Percentiles rank a stretch among this genome's conserved stretches.
These are phyloP conservation scores for Xylaria sp. DNA, from an alignment of 2,329 filamentous ascomycete genomes.

Conservation along the genomic window DNA sequence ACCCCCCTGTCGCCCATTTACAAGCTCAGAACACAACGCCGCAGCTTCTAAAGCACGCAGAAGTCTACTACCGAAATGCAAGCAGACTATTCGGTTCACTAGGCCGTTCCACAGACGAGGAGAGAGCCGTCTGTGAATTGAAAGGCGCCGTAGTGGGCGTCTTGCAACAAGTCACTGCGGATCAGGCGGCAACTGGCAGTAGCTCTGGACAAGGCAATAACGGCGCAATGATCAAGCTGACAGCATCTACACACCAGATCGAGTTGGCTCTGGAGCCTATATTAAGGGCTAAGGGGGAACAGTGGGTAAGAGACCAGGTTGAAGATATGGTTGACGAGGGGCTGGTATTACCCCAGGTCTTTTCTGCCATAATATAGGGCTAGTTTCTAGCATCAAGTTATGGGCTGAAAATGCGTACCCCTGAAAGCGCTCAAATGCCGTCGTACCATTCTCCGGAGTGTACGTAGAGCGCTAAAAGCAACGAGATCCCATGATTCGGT, in stretches of 20 bases:
- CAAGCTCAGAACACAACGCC: conserved; percentile 39
- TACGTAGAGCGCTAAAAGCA: background rate
- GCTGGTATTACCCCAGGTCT: conserved; percentile 26
- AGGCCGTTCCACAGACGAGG: conserved; percentile 18
- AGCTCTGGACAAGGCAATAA: conserved; percentile 23
- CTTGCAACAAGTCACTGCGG: conserved; percentile 27
- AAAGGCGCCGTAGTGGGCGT: conserved; percentile 35
- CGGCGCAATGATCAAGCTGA: background rate
- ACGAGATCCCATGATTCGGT: background rate
- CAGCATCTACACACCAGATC: conserved; percentile 23
- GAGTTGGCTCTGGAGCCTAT: conserved; percentile 18
- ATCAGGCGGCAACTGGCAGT: conserved; percentile 15
- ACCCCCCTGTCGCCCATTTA: conserved; percentile 40
- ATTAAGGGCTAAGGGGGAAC: conserved; percentile 14
- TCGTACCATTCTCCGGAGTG: background rate
- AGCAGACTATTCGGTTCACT: conserved; percentile 39
- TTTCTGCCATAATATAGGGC: conserved; percentile 19
- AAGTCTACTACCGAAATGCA: conserved; percentile 49
- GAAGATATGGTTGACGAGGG: conserved; percentile 32
- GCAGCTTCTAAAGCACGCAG: conserved; percentile 46
- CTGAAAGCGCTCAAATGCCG: background rate
- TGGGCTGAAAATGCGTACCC: background rate
- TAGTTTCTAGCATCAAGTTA: background rate
- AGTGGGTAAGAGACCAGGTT: conserved; percentile 32
- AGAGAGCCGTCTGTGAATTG: conserved; percentile 30